Percentiles rank a stretch among this genome's conserved stretches.
These are phyloP conservation scores for Apiospora malaysiana DNA, from an alignment of 2,329 filamentous ascomycete species.

Conservation along the genomic window DNA sequence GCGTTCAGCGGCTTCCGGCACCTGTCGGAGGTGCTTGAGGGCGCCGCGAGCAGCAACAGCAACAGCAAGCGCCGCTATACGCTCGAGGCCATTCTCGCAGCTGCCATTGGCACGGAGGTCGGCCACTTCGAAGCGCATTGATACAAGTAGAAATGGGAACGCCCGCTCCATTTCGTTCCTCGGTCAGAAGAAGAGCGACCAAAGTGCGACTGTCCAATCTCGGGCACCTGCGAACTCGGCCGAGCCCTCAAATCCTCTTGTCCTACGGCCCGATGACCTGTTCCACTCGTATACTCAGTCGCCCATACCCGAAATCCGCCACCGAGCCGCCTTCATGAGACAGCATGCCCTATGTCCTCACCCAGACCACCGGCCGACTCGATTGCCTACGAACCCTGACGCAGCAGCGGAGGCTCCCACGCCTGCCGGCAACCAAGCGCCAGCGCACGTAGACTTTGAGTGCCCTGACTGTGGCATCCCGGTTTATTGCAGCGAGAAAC, in stretches of 20 bases:
- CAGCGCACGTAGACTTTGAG: conserved; percentile 81
- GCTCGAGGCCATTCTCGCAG: conserved; percentile 24
- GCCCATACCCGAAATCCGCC: conserved; percentile 85
- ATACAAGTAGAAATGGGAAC: neutral
- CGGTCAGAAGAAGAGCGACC: neutral
- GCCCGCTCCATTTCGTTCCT: conserved; percentile 17
- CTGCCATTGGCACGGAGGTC: conserved; percentile 22
- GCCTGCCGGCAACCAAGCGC: conserved; percentile 55
- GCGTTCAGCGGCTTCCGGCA: conserved; percentile 34
- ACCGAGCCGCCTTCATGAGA: conserved; percentile 87
- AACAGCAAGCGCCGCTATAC: conserved; percentile 7
- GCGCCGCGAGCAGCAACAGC: conserved; percentile 23
- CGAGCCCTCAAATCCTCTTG: conserved; percentile 32
- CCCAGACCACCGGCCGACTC: conserved; percentile 80
- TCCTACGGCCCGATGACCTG: conserved; percentile 76
- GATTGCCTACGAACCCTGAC: conserved; percentile 68
- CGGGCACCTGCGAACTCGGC: conserved; percentile 29
- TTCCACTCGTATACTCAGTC: conserved; percentile 93
- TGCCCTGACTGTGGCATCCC: conserved; percentile 96
- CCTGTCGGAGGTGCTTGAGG: conserved; percentile 38
- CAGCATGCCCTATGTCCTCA: conserved; percentile 95
- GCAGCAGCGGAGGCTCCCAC: conserved; percentile 62
- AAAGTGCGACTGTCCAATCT: neutral
- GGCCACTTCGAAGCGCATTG: neutral
- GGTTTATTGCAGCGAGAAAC: conserved; percentile 90